These are phyloP conservation scores for Trichosporon asahii DNA, from an alignment of 1,284 basidiomycete genomes.

Conservation along the genomic window DNA sequence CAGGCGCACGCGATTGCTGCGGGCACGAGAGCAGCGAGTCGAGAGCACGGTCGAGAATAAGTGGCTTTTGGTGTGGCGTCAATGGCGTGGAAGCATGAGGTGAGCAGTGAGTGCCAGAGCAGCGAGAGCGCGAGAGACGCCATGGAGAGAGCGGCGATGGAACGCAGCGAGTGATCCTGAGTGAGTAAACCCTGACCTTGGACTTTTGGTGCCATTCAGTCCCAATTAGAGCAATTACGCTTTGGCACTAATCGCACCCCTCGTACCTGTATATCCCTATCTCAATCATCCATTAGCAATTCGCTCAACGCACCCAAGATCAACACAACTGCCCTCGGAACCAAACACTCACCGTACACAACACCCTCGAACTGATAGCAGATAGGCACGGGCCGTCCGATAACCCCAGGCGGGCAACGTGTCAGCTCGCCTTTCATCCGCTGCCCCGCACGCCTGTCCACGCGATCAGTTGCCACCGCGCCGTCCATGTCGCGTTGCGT, in stretches of 20 bases:
- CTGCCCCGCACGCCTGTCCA: neutral
- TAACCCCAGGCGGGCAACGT: neutral
- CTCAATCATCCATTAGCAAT: neutral
- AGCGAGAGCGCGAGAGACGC: neutral
- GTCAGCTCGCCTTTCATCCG: neutral
- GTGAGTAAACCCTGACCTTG: neutral
- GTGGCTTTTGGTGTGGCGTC: neutral
- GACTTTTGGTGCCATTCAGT: conserved; percentile 2
- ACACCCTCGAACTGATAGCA: neutral
- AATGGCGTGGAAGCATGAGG: conserved; percentile 1
- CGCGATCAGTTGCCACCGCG: neutral
- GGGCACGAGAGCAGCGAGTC: neutral
- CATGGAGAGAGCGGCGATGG: neutral
- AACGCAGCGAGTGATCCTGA: neutral
- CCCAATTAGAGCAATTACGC: neutral
- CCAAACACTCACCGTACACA: neutral
- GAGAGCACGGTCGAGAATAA: neutral
- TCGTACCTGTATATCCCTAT: neutral
- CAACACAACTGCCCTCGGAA: neutral
- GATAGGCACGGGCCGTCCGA: neutral
- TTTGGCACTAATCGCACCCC: neutral
- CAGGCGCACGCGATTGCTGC: neutral
- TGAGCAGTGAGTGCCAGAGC: neutral
- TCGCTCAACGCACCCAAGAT: neutral
- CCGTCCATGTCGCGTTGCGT: neutral